Evolutionary conservation across 306 rosid genomes (phyloP), one percentile per base, ranked within the genome.

Genomic region (Rubus parviflorus): DNA sequence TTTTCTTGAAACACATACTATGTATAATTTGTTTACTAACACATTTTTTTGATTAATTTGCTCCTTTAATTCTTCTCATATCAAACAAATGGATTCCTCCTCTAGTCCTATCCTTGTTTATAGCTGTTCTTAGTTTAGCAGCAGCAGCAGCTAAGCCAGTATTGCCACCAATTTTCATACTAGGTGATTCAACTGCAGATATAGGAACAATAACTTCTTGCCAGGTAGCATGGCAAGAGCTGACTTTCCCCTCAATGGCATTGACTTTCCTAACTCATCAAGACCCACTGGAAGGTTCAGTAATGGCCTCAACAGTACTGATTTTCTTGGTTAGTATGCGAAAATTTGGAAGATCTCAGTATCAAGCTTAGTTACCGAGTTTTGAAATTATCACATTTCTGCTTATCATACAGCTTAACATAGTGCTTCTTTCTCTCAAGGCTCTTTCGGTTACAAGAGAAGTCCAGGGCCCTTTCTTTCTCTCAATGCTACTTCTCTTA

Each of bases 191-290:
- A 10, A 76, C 81, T 17, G 81, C 81, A 0, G 81, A 81, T 64
- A 77, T 76, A 43, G 81, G 84, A 12, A 81, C 81, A 81, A 81
- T 52, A 76, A 52, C 60, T 81, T 76, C 68, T 75, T 81, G 81
- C 77, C 77, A 19, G 23, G 52, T 38, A 81, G 81, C 74, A 19
- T 7, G 60, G 46, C 46, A 41, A 76, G 52, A 11, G 84, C 81
- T 30, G 17, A 71, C 73, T 81, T 81, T 64, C 81, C 84, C 25
- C 58, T 22, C 62, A 76, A 71, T 71, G 81, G 78, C 68, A 37
- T 81, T 7, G 84, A 81, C 69, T 71, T 76, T 54, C 81, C 77
- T 11, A 1, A 6, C 30, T 63, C 81, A 25, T 43, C 77, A 25
- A 70, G 12, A 25, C 62, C 84, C 40, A 75, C 77, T 30, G 77